Conservation (phyloP, 2,329 filamentous ascomycete species). For the Cordyceps pruinosa region DNA sequence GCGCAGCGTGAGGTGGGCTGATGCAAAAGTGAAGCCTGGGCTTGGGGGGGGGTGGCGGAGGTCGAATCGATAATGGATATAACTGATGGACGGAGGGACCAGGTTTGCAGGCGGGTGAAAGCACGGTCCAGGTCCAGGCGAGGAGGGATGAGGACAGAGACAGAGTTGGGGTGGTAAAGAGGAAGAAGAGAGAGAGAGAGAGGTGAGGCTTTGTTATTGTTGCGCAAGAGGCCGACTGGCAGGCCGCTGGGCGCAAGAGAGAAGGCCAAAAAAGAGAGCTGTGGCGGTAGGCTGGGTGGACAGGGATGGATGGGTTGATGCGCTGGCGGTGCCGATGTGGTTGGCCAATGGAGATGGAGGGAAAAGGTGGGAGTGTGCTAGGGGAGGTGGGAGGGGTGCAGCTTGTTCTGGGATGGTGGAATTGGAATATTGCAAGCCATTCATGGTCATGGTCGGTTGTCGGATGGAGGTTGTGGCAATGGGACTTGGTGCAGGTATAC, state of each 20-base stretch:
- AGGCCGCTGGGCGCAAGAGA: background rate
- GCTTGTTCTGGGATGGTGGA: background rate
- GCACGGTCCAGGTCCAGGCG: conserved; percentile 1
- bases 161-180: background rate
- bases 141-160: background rate
- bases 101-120: background rate
- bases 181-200: background rate
- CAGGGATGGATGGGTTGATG: conserved; percentile 25
- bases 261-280: background rate
- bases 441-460: too few species aligned
- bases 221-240: conserved; percentile 17
- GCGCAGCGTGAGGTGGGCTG: conserved; percentile 1
- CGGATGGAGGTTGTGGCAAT: too few species aligned
- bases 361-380: conserved; percentile 19
- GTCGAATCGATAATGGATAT: background rate
- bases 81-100: background rate
- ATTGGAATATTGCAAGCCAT: too few species aligned
- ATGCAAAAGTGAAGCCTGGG: background rate
- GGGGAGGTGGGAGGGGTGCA: background rate
- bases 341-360: conserved; percentile 28
- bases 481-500: too few species aligned
- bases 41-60: background rate
- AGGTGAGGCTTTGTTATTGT: conserved; percentile 26
- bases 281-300: background rate
- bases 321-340: conserved; percentile 32